Conservation (phyloP, 805 yeast genomes). For the Ogataea angusta region DNA sequence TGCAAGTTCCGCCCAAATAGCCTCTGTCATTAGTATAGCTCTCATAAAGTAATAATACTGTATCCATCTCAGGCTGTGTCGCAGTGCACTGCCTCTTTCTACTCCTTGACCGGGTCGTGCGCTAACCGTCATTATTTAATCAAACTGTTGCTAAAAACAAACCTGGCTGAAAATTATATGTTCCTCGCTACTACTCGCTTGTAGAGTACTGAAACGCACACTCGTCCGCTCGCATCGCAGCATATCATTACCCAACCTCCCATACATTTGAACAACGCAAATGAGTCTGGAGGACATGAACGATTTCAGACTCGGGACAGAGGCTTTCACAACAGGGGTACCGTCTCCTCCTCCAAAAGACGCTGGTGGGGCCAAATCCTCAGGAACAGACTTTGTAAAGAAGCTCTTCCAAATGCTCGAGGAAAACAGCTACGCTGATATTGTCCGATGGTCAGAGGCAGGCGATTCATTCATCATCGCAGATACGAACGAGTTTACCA, state of each 20-base stretch:
- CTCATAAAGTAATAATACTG: background rate
- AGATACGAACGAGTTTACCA: conserved; percentile 88
- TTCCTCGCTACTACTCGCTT: background rate
- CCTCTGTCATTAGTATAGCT: background rate
- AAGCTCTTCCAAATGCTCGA: conserved; percentile 82
- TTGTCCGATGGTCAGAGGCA: conserved; percentile 81
- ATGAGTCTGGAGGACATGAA: conserved; percentile 10
- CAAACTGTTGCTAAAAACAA: conserved; percentile 8
- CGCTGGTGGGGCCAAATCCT: conserved; percentile 4
- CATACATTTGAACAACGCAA: too few relatives aligned
- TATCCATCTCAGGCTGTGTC: too few relatives aligned
- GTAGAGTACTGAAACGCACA: too few relatives aligned
- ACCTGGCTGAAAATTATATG: conserved; percentile 1
- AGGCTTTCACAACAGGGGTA: conserved; percentile 2
- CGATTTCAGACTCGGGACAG: conserved; percentile 4
- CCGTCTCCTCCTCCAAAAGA: conserved; percentile 6
- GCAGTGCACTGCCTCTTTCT: too few relatives aligned
- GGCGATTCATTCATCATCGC: conserved; percentile 88
- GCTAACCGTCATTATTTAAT: background rate
- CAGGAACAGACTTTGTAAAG: conserved; percentile 61
- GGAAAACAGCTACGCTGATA: conserved; percentile 66
- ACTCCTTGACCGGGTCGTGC: background rate
- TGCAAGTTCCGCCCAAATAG: conserved; percentile 19
- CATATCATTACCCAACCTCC: too few relatives aligned
- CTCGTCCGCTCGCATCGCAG: too few relatives aligned